Conservation (phyloP, 163 green algal genomes). For the Volvox carteri region DNA sequence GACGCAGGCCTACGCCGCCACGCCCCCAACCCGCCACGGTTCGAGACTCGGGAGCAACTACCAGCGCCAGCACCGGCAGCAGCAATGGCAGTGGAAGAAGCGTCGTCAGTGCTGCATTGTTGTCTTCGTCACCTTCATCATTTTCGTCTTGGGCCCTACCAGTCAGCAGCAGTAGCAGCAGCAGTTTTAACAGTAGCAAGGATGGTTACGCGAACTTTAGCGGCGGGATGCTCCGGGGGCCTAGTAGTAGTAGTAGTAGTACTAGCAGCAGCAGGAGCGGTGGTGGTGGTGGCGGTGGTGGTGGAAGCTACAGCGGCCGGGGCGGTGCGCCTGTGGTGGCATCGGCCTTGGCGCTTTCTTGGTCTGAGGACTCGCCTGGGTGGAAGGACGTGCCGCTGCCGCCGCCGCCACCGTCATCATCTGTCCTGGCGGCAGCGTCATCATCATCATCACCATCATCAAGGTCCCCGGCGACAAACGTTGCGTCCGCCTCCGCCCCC, state of each 20-base stretch:
- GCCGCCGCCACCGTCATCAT: too few species aligned
- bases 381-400: constrained; percentile 34
- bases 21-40: neutral
- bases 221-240: neutral
- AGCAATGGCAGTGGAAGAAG: constrained; percentile 4
- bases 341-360: constrained; percentile 30
- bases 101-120: neutral
- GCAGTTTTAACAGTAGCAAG: neutral
- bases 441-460: neutral
- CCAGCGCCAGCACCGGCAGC: neutral
- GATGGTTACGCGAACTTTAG: neutral
- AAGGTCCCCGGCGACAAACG: neutral
- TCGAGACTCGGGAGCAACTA: neutral
- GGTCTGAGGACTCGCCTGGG: constrained; percentile 32
- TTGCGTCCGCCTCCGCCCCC: neutral
- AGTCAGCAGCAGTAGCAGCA: neutral
- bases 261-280: constrained; percentile 20
- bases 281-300: constrained; percentile 25
- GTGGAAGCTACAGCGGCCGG: constrained; percentile 7
- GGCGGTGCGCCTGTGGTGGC: constrained; percentile 22
- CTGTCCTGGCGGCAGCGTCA: too few species aligned
- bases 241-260: neutral
- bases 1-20: neutral
- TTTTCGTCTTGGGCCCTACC: too few species aligned
- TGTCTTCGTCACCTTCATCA: too few species aligned